Evolutionary conservation across 345 rosid species (phyloP).

Genomic region (Draba incana): DNA sequence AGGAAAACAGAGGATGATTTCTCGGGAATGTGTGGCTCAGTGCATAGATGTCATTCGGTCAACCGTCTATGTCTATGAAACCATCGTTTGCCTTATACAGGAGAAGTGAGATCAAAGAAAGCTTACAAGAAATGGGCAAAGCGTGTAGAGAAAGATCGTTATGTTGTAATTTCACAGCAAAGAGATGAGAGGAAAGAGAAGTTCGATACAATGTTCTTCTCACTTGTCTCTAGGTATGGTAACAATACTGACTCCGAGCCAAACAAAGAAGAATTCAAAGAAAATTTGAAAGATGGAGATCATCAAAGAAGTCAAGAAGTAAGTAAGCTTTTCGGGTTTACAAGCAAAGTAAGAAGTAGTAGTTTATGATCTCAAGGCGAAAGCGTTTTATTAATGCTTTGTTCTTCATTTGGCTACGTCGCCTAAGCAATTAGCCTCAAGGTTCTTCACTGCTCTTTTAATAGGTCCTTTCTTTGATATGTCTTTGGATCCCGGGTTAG

Average conservation of each 20-base stretch:
- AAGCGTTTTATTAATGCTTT: too few relatives aligned
- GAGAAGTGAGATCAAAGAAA: constrained; percentile 70
- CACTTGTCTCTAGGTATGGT: constrained; percentile 73
- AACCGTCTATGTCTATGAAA: background rate
- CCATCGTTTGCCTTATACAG: constrained; percentile 38
- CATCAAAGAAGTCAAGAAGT: constrained; percentile 56
- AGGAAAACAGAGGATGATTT: too few relatives aligned
- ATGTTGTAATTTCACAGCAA: constrained; percentile 65
- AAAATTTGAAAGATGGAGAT: constrained; percentile 57
- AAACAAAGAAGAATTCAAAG: constrained; percentile 82
- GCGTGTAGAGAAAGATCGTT: constrained; percentile 58
- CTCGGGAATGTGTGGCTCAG: too few relatives aligned
- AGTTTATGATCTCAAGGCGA: constrained; percentile 2
- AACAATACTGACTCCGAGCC: constrained; percentile 60
- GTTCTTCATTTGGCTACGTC: too few relatives aligned
- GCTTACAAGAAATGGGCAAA: constrained; percentile 85
- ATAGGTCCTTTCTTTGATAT: too few relatives aligned
- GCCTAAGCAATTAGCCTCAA: too few relatives aligned
- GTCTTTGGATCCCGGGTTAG: too few relatives aligned
- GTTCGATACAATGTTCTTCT: constrained; percentile 84
- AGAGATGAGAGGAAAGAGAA: constrained; percentile 62
- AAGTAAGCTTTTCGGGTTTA: constrained; percentile 7
- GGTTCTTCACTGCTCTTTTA: too few relatives aligned
- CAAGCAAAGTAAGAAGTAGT: background rate
- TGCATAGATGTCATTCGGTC: too few relatives aligned